Conservation (phyloP, 2,329 filamentous ascomycete species). For the Tolypocladium album region DNA sequence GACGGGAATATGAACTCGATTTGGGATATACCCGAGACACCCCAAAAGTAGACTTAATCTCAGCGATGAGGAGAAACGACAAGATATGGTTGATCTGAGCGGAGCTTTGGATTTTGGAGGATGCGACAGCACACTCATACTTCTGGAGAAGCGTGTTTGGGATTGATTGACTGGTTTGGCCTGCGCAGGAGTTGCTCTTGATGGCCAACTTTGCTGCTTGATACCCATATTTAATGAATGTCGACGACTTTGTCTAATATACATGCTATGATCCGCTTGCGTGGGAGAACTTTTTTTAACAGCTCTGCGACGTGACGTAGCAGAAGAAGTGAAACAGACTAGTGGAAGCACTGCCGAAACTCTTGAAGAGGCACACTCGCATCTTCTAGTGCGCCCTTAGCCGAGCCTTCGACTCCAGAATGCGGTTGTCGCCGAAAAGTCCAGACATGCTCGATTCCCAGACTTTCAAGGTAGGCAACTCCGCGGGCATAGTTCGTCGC, state of each 20-base stretch:
- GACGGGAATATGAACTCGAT: neutral
- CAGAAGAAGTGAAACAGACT: neutral
- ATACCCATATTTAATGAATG: neutral
- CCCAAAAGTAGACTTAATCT: constrained; percentile 8
- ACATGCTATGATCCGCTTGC: neutral
- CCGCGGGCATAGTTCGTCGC: constrained; percentile 71
- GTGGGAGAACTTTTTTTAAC: neutral
- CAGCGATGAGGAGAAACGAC: neutral
- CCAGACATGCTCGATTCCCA: constrained; percentile 56
- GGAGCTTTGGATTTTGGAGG: neutral
- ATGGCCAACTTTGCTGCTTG: neutral
- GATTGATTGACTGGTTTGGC: neutral
- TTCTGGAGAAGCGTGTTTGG: neutral
- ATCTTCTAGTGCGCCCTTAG: constrained; percentile 28
- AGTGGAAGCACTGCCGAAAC: constrained; percentile 22
- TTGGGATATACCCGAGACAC: constrained; percentile 20
- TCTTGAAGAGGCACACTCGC: constrained; percentile 29
- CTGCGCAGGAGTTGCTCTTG: neutral
- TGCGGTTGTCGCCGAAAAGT: constrained; percentile 32
- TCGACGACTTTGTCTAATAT: neutral
- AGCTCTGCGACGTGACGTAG: neutral
- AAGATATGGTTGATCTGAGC: neutral
- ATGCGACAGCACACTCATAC: neutral
- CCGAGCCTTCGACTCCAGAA: constrained; percentile 14
- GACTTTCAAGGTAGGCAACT: constrained; percentile 56